Evolutionary conservation across 192 early-diverging fungal species (phyloP).

Genomic region (Backusella liffmaniae): DNA sequence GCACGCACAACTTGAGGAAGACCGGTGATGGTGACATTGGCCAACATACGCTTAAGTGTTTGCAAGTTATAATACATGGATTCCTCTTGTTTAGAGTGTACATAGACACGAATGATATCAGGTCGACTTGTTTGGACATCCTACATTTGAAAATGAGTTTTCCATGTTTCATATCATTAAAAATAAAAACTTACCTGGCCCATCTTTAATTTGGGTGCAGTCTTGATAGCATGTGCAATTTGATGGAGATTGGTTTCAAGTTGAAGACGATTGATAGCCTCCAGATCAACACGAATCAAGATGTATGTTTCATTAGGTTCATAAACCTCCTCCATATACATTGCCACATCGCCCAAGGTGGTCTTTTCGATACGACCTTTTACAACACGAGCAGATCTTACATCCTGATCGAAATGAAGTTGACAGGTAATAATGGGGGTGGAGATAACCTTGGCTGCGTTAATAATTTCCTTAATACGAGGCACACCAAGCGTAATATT

Average conservation of each 20-base stretch:
- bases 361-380: slow-evolving; percentile 96
- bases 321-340: slow-evolving; percentile 92
- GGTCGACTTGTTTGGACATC: slow-evolving; percentile 63
- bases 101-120: slow-evolving; percentile 68
- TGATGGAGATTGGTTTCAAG: slow-evolving; percentile 80
- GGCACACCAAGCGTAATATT: slow-evolving; percentile 99
- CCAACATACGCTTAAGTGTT: slow-evolving; percentile 78
- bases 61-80: slow-evolving; percentile 77
- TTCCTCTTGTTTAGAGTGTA: slow-evolving; percentile 55
- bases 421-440: slow-evolving; percentile 89
- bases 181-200: slow-evolving; percentile 30
- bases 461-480: slow-evolving; percentile 99
- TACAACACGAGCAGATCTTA: slow-evolving; percentile 88
- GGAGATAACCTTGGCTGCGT: slow-evolving; percentile 92
- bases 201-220: slow-evolving; percentile 87
- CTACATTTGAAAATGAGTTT: slow-evolving; percentile 14
- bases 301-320: slow-evolving; percentile 72
- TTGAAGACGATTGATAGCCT: slow-evolving; percentile 80
- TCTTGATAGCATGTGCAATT: slow-evolving; percentile 77
- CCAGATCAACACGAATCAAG: slow-evolving; percentile 79
- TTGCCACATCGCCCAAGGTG: slow-evolving; percentile 85
- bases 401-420: slow-evolving; percentile 63
- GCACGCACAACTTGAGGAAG: slow-evolving; percentile 80
- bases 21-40: slow-evolving; percentile 88
- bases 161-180: not conserved